Conservation (phyloP, 2,329 filamentous ascomycete species). For the Fusarium sp. region DNA sequence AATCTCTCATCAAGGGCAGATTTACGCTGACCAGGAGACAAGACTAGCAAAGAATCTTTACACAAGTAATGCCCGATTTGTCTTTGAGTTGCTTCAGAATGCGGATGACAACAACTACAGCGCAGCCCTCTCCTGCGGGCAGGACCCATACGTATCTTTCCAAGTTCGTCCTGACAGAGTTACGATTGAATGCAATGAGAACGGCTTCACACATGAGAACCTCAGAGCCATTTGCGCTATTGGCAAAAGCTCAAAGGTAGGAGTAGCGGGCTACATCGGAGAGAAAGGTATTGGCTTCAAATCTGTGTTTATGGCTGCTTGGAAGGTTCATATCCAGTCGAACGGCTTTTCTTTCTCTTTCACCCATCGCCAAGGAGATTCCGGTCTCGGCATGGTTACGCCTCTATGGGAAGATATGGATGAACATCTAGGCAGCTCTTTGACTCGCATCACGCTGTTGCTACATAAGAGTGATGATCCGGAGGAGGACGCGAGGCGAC, state of each 20-base stretch:
- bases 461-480: conserved; percentile 49
- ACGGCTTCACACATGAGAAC: conserved; percentile 58
- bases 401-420: conserved; percentile 55
- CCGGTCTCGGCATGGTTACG: conserved; percentile 65
- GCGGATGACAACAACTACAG: conserved; percentile 64
- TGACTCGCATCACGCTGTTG: conserved; percentile 55
- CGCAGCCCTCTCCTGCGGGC: conserved; percentile 27
- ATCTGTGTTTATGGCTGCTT: conserved; percentile 62
- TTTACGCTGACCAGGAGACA: neutral
- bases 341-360: conserved; percentile 60
- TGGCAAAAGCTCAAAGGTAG: conserved; percentile 60
- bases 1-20: neutral
- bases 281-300: conserved; percentile 67
- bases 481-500: conserved; percentile 22
- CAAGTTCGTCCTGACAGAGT: conserved; percentile 54
- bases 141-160: conserved; percentile 52
- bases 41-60: conserved; percentile 60
- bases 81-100: conserved; percentile 67
- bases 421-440: conserved; percentile 15
- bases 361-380: conserved; percentile 53
- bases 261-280: conserved; percentile 59
- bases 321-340: conserved; percentile 59
- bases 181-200: conserved; percentile 63
- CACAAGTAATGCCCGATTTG: conserved; percentile 58
- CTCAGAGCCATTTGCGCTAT: conserved; percentile 61